Conservation (phyloP, 805 yeast species). For the Scheffersomyces coipomensis region DNA sequence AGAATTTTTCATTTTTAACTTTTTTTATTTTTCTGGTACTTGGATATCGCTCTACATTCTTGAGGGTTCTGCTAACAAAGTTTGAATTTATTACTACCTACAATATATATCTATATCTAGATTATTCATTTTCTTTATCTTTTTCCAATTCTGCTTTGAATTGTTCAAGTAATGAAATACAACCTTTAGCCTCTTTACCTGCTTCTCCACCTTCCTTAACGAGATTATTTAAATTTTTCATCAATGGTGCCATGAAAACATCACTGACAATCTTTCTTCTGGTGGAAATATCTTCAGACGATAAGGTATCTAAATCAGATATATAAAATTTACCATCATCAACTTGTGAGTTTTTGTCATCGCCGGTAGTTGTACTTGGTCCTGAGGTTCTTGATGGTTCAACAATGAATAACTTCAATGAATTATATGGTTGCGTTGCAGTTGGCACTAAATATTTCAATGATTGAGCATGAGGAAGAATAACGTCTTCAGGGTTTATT, state of each 20-base stretch:
- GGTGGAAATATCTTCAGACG: slow-evolving; percentile 62
- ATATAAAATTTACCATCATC: slow-evolving; percentile 25
- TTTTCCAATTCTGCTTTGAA: neutral
- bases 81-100: neutral
- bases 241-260: slow-evolving; percentile 48
- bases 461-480: slow-evolving; percentile 46
- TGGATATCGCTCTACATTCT: too few relatives aligned
- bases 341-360: neutral
- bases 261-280: slow-evolving; percentile 54
- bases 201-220: slow-evolving; percentile 73
- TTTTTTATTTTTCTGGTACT: neutral
- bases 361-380: slow-evolving; percentile 2
- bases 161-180: slow-evolving; percentile 13
- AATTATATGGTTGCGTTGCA: slow-evolving; percentile 55
- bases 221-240: slow-evolving; percentile 47
- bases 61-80: neutral
- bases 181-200: slow-evolving; percentile 48
- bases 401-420: slow-evolving; percentile 56
- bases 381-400: slow-evolving; percentile 16
- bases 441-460: slow-evolving; percentile 52
- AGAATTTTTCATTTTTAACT: neutral
- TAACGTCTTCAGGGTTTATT: slow-evolving; percentile 12
- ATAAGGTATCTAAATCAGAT: slow-evolving; percentile 42
- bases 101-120: too few relatives aligned
- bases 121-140: neutral